These are phyloP conservation scores for Castanopsis chinensis DNA, from an alignment of 306 rosid species.

Conservation along the genomic window DNA sequence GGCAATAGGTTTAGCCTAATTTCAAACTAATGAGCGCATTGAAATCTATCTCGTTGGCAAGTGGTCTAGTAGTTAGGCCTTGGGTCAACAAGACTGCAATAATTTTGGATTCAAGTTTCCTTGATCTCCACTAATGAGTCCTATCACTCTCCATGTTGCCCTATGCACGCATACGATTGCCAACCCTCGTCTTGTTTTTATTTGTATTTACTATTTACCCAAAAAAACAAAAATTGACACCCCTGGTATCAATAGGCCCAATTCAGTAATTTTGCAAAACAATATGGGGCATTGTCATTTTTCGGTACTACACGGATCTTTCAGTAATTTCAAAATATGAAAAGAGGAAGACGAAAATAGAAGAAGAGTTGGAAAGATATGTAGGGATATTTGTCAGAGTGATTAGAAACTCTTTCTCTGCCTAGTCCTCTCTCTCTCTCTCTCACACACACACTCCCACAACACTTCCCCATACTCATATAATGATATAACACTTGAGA, in stretches of 20 bases:
- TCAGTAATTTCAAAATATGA: slow-evolving; percentile 10
- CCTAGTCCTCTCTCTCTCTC: slow-evolving; percentile 1
- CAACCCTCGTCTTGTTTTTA: too few species aligned
- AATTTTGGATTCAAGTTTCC: too few species aligned
- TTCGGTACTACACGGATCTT: background rate
- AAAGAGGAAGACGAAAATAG: background rate
- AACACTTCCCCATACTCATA: background rate
- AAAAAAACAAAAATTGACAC: too few species aligned
- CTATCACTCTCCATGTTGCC: too few species aligned
- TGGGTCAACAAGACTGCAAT: too few species aligned
- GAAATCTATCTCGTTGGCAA: too few species aligned
- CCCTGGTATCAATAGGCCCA: background rate
- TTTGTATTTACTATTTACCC: too few species aligned
- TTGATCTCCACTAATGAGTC: too few species aligned
- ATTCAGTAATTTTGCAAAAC: slow-evolving; percentile 1
- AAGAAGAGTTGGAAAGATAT: slow-evolving; percentile 23
- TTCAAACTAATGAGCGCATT: too few species aligned
- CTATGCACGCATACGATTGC: too few species aligned
- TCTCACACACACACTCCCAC: background rate
- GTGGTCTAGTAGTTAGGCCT: too few species aligned
- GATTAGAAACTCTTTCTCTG: background rate
- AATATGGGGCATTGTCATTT: background rate
- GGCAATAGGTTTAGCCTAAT: too few species aligned
- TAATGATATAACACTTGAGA: slow-evolving; percentile 13
- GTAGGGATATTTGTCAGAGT: slow-evolving; percentile 60